Base-by-base conservation (phyloP, 768 basidiomycete species). In the Terana coerulea region DNA sequence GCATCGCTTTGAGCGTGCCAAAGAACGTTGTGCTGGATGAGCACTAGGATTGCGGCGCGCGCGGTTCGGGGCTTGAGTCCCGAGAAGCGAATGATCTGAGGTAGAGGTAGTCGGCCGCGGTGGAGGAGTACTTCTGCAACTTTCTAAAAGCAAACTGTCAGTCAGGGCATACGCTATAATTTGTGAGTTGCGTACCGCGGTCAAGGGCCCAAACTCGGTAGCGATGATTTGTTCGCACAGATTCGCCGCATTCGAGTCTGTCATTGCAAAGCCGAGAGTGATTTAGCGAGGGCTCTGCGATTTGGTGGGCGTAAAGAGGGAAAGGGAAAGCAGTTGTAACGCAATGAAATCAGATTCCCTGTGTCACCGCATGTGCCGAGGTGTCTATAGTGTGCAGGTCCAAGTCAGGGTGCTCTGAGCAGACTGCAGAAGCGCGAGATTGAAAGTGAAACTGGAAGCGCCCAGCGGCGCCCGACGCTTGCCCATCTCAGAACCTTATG, bases 21-120 rank as follows among this genome's bases (percentile, higher is more conserved):
- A 37, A 95, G 74, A 37, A 97, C 68, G 67, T 97, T 94, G 64
- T 98, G 95, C 64, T 98, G 95, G 15, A 95, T 76, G 47, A 98
- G 78, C 39, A 86, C 79, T 39, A 97, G 72, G 17, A 95, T 70
- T 17, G 82, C 77, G 24, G 84, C 83, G 47, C 87, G 82, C 12
- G 86, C 78, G 1, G 76, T 81, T 22, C 84, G 81, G 9, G 83
- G 77, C 60, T 82, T 86, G 24, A 91, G 67, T 25, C 71, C 74
- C 1, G 91, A 81, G 62, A 83, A 83, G 28, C 86, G 84, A 29
- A 84, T 72, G 44, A 95, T 64, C 58, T 88, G 83, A 8, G 73
- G 53, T 21, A 91, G 68, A 9, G 87, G 76, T n/a, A 95, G 72
- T 37, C 92, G 81, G n/a, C 93, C 93, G 28, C 88, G 79, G 39